phyloP scores from a whole-genome alignment of 129 eudicot genomes.

The Artemisia tridentata region DNA sequence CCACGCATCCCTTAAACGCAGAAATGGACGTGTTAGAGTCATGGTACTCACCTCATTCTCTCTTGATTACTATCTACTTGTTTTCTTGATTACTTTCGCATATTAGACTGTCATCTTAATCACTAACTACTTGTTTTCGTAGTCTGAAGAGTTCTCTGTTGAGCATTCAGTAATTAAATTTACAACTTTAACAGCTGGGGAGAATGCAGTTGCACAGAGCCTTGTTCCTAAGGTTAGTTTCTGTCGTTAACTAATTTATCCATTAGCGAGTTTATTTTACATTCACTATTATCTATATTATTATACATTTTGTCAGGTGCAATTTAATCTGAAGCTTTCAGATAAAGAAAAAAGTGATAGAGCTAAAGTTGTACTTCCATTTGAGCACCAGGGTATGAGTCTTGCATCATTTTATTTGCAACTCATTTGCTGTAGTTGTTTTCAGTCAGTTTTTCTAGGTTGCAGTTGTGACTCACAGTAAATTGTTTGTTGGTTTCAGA shows the following conservation, averaged over 20 bases:
- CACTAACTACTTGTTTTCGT: conserved; percentile 9
- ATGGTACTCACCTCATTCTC: conserved; percentile 44
- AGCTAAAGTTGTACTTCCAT: conserved; percentile 95
- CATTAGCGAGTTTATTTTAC: neutral
- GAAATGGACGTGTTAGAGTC: conserved; percentile 89
- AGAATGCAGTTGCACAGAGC: conserved; percentile 50
- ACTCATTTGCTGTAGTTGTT: neutral
- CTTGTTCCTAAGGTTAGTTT: conserved; percentile 89
- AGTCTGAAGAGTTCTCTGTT: conserved; percentile 68
- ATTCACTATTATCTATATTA: neutral
- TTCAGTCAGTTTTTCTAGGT: neutral
- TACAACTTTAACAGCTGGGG: conserved; percentile 46
- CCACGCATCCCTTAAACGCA: conserved; percentile 66
- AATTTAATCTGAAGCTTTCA: conserved; percentile 83
- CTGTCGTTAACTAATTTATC: neutral
- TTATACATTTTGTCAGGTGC: conserved; percentile 63
- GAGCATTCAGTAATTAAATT: conserved; percentile 63
- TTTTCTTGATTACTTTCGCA: neutral
- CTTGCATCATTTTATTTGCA: neutral
- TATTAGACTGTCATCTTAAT: neutral
- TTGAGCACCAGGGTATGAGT: conserved; percentile 89
- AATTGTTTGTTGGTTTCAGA: conserved; percentile 41
- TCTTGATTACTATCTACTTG: neutral
- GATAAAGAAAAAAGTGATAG: conserved; percentile 81
- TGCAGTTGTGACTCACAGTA: neutral